Evolutionary conservation across 1,284 basidiomycete species (phyloP).

Genomic region (Athelia psychrophila): DNA sequence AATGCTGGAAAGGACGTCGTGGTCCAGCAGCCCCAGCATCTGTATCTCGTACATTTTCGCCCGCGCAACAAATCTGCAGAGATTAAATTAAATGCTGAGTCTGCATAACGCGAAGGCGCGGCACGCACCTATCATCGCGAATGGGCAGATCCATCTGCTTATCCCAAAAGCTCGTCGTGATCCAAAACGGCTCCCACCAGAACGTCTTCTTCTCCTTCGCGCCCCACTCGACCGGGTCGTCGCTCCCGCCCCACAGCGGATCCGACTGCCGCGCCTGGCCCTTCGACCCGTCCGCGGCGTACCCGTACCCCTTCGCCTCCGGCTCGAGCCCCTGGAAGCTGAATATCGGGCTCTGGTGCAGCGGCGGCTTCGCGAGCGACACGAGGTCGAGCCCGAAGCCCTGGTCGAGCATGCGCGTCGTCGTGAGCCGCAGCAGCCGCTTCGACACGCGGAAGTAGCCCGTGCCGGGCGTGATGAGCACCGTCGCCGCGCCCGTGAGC

Average conservation of each 20-base stretch:
- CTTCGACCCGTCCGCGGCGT: constrained; percentile 41
- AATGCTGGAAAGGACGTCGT: constrained; percentile 85
- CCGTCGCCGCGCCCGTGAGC: constrained; percentile 84
- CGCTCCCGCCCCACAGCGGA: constrained; percentile 81
- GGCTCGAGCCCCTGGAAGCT: constrained; percentile 68
- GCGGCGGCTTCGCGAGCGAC: constrained; percentile 87
- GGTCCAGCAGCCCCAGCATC: constrained; percentile 87
- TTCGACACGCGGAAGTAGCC: constrained; percentile 95
- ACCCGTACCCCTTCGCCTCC: constrained; percentile 25
- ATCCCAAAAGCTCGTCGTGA: constrained; percentile 80
- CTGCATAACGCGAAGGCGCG: neutral
- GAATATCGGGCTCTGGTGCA: constrained; percentile 91
- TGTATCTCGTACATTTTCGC: constrained; percentile 95
- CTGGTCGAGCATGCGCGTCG: constrained; percentile 94
- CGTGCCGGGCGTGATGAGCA: constrained; percentile 92
- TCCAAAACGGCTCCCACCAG: constrained; percentile 89
- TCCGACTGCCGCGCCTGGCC: constrained; percentile 54
- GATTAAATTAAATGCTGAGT: neutral
- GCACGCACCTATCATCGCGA: constrained; percentile 69
- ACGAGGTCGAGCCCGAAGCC: constrained; percentile 91
- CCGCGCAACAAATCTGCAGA: constrained; percentile 75
- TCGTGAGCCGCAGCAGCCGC: constrained; percentile 86
- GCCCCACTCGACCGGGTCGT: constrained; percentile 32
- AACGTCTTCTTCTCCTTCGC: constrained; percentile 51
- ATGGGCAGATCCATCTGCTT: constrained; percentile 86